Evolutionary conservation across 78 protist genomes (phyloP).

Genomic region (Dictyostelium brefeldianum): DNA sequence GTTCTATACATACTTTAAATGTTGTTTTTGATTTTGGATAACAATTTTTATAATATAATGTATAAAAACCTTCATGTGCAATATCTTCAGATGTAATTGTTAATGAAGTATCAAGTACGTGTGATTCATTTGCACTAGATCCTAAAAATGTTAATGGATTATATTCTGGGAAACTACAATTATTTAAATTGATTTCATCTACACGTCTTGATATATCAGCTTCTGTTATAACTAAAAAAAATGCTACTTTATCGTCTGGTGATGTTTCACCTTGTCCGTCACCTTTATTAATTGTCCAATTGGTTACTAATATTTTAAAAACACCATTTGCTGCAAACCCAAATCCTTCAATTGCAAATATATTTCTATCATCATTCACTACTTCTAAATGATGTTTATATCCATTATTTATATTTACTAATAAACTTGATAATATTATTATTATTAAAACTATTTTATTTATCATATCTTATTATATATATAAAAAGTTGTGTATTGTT

Average conservation of each 20-base stretch:
- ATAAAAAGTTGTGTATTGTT: too few relatives aligned
- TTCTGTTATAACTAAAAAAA: constrained; percentile 4
- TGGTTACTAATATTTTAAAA: background rate
- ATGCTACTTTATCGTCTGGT: background rate
- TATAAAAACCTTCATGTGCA: constrained; percentile 52
- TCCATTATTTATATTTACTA: background rate
- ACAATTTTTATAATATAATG: constrained; percentile 54
- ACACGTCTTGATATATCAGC: background rate
- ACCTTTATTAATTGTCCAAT: constrained; percentile 49
- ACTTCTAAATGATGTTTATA: constrained; percentile 58
- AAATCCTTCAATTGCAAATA: constrained; percentile 55
- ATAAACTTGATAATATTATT: background rate
- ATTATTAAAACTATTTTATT: background rate
- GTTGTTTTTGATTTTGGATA: background rate
- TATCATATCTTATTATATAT: background rate
- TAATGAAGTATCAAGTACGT: background rate
- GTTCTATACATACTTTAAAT: constrained; percentile 39
- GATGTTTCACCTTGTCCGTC: background rate
- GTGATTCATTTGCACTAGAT: background rate
- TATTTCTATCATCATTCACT: constrained; percentile 33
- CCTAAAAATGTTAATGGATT: background rate
- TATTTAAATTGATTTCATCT: background rate
- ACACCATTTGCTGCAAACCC: constrained; percentile 61
- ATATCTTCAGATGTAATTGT: background rate
- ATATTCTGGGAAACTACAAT: background rate